Evolutionary conservation across 495 filamentous ascomycete genomes (phyloP), one percentile per base, ranked within the genome.

Genomic region (Neurospora sublineolata): DNA sequence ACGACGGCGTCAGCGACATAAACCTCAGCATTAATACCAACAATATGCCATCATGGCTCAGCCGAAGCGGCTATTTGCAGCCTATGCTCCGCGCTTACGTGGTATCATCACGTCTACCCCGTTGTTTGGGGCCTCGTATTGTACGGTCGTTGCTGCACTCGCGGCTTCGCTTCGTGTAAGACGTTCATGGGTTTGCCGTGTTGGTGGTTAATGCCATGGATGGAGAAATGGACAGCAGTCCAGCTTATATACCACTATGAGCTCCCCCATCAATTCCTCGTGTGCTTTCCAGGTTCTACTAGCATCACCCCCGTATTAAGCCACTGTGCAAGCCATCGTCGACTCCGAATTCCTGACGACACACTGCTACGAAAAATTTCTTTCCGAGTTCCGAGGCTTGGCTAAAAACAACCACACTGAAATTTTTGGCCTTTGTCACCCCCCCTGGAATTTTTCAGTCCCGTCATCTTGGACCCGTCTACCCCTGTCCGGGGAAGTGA

Each of bases 401-500:
- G 72, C 72, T 64, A 67, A 36, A 68, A 46, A 36, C 52, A 64
- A 64, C 52, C 23, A 58, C 41, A 42, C 58, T 71, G 72, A 39
- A 40, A 40, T 70, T 52, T 44, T 67, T 60, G 23, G 64, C 70
- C 52, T 74, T 74, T 72, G 38, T 74, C 12, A 27, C 1, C 37
- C 39, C 70, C 30, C 73, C 46, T 68, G 68, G 71, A 69, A 72
- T 68, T 37, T 60, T 38, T 33, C 30, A 20, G 39, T 36, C 23
- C 40, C 39, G n/a, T 64, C 52, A 33, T 52, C 72, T 68, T 68
- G 14, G 69, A 39, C 30, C 67, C 37, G 42, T 70, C 60, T 68
- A 70, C 72, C 73, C 71, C 71, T 72, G 73, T 37, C 46, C 73
- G 67, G 37, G 38, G 72, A 73, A 64, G 52, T 64, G 27, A 64